Conservation (phyloP, 1,139 yeast species). For the Lodderomyces pseudojiufengensis region DNA sequence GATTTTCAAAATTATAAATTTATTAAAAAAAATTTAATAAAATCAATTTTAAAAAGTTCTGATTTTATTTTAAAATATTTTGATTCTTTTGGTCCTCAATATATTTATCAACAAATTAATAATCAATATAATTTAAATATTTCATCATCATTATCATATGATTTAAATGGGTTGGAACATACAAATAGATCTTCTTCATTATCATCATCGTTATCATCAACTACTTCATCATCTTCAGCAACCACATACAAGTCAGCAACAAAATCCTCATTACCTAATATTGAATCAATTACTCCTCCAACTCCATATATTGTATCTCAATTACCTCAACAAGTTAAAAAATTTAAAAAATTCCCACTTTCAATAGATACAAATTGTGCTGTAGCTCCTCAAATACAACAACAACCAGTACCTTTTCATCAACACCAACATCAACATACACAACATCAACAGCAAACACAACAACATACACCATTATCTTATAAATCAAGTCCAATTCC, state of each 20-base stretch:
- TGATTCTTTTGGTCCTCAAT: constrained; percentile 35
- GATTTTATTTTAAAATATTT: constrained; percentile 33
- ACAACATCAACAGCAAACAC: too few relatives aligned
- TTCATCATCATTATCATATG: background rate
- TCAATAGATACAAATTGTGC: too few relatives aligned
- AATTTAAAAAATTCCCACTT: too few relatives aligned
- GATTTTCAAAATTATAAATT: constrained; percentile 17
- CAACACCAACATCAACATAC: too few relatives aligned
- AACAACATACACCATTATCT: background rate
- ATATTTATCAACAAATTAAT: constrained; percentile 23
- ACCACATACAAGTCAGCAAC: too few relatives aligned
- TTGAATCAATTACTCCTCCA: background rate
- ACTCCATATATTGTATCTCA: too few relatives aligned
- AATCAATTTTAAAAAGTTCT: constrained; percentile 31
- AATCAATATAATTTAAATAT: constrained; percentile 14
- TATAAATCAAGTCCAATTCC: background rate
- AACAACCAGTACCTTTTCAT: too few relatives aligned
- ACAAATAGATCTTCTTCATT: constrained; percentile 8
- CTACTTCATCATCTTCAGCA: background rate
- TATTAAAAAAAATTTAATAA: constrained; percentile 31
- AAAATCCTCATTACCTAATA: too few relatives aligned
- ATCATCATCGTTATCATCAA: constrained; percentile 2
- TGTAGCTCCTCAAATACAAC: too few relatives aligned
- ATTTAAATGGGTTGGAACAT: too few relatives aligned
- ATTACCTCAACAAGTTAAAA: too few relatives aligned